phyloP scores from a whole-genome alignment of 768 basidiomycete genomes.

The Russula griseocarnosa region DNA sequence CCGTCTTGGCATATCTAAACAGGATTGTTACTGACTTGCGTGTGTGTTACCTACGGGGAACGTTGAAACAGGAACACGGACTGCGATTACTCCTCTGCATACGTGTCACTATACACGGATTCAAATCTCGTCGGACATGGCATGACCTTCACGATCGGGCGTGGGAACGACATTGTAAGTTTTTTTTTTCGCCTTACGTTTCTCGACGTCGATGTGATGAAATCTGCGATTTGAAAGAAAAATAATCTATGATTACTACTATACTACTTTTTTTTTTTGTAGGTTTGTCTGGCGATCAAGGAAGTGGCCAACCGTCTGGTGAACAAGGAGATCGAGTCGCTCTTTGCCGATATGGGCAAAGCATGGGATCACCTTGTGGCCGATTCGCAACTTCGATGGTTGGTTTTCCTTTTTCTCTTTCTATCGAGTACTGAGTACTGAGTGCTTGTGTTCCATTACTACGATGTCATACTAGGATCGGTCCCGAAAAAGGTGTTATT shows the following conservation, averaged over 20 bases:
- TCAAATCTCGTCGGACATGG: slow-evolving; percentile 76
- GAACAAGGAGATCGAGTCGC: slow-evolving; percentile 72
- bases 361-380: slow-evolving; percentile 84
- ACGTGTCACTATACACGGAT: slow-evolving; percentile 74
- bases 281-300: slow-evolving; percentile 81
- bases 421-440: background rate
- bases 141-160: slow-evolving; percentile 92
- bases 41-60: background rate
- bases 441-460: background rate
- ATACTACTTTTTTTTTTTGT: background rate
- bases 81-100: slow-evolving; percentile 95
- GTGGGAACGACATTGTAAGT: slow-evolving; percentile 86
- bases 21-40: background rate
- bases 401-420: slow-evolving; percentile 29
- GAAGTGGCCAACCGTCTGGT: slow-evolving; percentile 77
- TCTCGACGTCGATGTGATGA: background rate
- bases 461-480: slow-evolving; percentile 56
- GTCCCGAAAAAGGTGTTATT: slow-evolving; percentile 94
- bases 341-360: slow-evolving; percentile 88
- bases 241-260: background rate
- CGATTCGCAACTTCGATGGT: slow-evolving; percentile 92
- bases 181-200: background rate
- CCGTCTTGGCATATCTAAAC: slow-evolving; percentile 28
- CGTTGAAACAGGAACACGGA: slow-evolving; percentile 70
- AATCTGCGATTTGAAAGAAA: background rate